These are phyloP conservation scores for Craspedostauros australis DNA, from an alignment of 108 stramenopile species.

Conservation along the genomic window DNA sequence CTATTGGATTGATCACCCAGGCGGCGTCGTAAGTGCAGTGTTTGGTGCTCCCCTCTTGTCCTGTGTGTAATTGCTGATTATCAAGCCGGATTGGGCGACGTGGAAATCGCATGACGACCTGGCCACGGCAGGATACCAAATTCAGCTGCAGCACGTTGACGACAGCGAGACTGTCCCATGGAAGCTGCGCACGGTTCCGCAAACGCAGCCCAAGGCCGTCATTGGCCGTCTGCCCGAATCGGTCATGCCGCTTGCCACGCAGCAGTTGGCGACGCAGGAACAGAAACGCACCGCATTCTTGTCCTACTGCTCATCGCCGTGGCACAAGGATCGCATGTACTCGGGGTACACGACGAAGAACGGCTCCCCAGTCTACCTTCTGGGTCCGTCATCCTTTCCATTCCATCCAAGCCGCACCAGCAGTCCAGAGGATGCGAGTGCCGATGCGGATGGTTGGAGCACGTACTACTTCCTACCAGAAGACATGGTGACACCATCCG, in stretches of 20 bases:
- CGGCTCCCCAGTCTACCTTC: slow-evolving; percentile 56
- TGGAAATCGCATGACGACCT: slow-evolving; percentile 18
- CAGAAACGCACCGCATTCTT: slow-evolving; percentile 66
- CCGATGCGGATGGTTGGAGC: slow-evolving; percentile 39
- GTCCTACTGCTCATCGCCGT: slow-evolving; percentile 19
- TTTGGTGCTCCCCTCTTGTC: too few species aligned
- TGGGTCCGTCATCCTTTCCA: slow-evolving; percentile 55
- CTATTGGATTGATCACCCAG: too few species aligned
- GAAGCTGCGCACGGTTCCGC: slow-evolving; percentile 22
- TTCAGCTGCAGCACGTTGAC: slow-evolving; percentile 3
- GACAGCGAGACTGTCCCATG: background rate
- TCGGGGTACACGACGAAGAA: slow-evolving; percentile 61
- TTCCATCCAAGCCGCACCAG: slow-evolving; percentile 20
- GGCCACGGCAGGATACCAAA: slow-evolving; percentile 16
- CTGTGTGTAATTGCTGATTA: too few species aligned
- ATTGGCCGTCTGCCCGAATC: slow-evolving; percentile 61
- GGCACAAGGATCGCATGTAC: slow-evolving; percentile 10
- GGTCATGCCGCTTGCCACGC: slow-evolving; percentile 58
- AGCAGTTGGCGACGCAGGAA: slow-evolving; percentile 45
- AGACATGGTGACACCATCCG: too few species aligned
- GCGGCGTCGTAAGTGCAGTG: too few species aligned
- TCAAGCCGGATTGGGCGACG: slow-evolving; percentile 65
- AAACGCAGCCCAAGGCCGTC: slow-evolving; percentile 38
- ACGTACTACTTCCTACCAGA: slow-evolving; percentile 61
- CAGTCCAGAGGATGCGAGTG: too few species aligned